Evolutionary conservation across 805 yeast species (phyloP), one percentile per base, ranked within the genome.

Genomic region (Sugiyamaella smithiae): DNA sequence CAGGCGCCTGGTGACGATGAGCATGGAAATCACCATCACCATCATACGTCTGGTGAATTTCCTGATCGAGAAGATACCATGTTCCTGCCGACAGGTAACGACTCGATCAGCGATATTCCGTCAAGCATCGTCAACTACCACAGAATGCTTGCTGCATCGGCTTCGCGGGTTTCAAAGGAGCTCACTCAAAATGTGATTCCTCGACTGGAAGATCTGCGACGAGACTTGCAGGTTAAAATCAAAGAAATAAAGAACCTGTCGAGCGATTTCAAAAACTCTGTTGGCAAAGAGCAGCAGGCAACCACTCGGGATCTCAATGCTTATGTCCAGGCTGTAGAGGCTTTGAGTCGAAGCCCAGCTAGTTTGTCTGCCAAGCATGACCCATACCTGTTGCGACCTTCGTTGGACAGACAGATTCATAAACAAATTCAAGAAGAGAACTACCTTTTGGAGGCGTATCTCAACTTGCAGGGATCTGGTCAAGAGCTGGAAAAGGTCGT

Each of bases 401-500:
- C 74, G 35, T 71, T 91, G 55, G 96, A 91, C 58, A 75, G 80
- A 62, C 91, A 85, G 65, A 78, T 93, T 60, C 82, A 77, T 58
- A 78, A 76, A 56, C 96, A 88, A 64, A 67, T 91, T 40, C 75
- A 76, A 16, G 97, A 88, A 67, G 97, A 91, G 65, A 85, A 84
- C 66, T 85, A 82, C 60, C 72, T 91, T 41, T 88, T 88, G 62
- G 96, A 90, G 64, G 96, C 97, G 0, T 91, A 78, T 64, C 74
- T 82, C 57, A 90, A 91, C 67, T 75, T 90, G 57, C 96, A 91
- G 70, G 79, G 80, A 31, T 84, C 96, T 1, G 97, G 96, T 43
- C 82, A 83, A 49, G 93, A 89, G 63, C 75, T 93, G 54, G 99
- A 85, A 64, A 82, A 85, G 59, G 91, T 88, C 52, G 93, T 93